These are phyloP conservation scores for Lindgomyces ingoldianus DNA, from an alignment of 495 filamentous ascomycete species.

Conservation along the genomic window DNA sequence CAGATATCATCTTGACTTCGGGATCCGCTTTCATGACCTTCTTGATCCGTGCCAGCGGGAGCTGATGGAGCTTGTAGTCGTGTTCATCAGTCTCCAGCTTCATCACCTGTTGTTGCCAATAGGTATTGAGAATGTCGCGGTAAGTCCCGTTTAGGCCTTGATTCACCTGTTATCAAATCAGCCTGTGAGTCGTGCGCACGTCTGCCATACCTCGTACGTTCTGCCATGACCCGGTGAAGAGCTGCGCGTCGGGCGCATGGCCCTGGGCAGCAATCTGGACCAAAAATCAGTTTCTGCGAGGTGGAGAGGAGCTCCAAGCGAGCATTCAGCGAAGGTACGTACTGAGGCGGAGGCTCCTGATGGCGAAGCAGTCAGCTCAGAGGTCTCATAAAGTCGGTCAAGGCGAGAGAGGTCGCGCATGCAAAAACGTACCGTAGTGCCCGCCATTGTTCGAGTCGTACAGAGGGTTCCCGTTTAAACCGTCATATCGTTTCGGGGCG, in stretches of 20 bases:
- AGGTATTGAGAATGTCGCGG: constrained; percentile 94
- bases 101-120: constrained; percentile 97
- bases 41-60: constrained; percentile 95
- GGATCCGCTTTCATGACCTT: constrained; percentile 99
- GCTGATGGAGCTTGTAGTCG: constrained; percentile 96
- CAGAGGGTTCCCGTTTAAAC: constrained; percentile 53
- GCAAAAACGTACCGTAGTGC: constrained; percentile 73
- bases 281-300: constrained; percentile 29
- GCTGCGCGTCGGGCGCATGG: constrained; percentile 77
- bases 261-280: constrained; percentile 63
- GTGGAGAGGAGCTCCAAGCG: constrained; percentile 5
- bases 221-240: constrained; percentile 92
- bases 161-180: constrained; percentile 65
- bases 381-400: background rate
- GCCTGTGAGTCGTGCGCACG: background rate
- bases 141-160: constrained; percentile 92
- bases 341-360: constrained; percentile 80
- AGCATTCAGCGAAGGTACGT: constrained; percentile 46
- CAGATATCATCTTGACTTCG: constrained; percentile 99
- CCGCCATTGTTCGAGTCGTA: constrained; percentile 84
- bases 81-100: constrained; percentile 92
- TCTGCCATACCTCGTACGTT: constrained; percentile 61
- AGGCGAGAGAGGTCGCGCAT: background rate
- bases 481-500: constrained; percentile 43
- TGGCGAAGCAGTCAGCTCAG: constrained; percentile 24